A percentile compares a stretch with the other conserved stretches of the same genome.
Conservation (phyloP, 2,329 filamentous ascomycete genomes). For the Clonostachys rhizophaga region DNA sequence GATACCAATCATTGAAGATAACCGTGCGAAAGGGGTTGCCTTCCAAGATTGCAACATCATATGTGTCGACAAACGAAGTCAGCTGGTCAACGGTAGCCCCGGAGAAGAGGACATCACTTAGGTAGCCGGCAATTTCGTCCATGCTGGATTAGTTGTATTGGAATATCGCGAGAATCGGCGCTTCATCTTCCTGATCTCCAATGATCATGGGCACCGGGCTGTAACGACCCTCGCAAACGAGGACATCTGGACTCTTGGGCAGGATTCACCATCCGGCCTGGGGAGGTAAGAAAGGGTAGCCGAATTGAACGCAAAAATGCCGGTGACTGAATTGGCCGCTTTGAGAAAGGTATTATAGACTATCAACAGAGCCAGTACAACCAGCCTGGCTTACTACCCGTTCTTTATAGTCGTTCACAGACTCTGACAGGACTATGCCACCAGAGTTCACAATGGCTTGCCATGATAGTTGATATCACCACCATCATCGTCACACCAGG, state of each 20-base stretch:
- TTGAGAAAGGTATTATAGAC: constrained; percentile 59
- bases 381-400: constrained; percentile 57
- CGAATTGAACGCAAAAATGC: constrained; percentile 61
- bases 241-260: constrained; percentile 56
- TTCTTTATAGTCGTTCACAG: constrained; percentile 60
- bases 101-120: constrained; percentile 56
- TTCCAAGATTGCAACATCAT: constrained; percentile 46
- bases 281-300: constrained; percentile 71
- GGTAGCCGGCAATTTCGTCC: constrained; percentile 54
- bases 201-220: constrained; percentile 48
- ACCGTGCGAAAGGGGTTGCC: constrained; percentile 72
- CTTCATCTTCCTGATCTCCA: constrained; percentile 77
- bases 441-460: constrained; percentile 70
- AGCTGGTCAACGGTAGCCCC: constrained; percentile 46
- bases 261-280: constrained; percentile 65
- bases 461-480: constrained; percentile 73
- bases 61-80: constrained; percentile 53
- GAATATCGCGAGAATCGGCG: constrained; percentile 68
- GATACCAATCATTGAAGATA: constrained; percentile 66
- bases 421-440: constrained; percentile 53
- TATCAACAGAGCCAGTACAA: constrained; percentile 52
- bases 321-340: constrained; percentile 67
- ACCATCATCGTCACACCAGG: constrained; percentile 63
- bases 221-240: constrained; percentile 44
- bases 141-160: constrained; percentile 64